Percentiles rank a stretch among this genome's conserved stretches.
These are phyloP conservation scores for Papilionanthe hybrid DNA, from an alignment of 116 monocot species.

Conservation along the genomic window DNA sequence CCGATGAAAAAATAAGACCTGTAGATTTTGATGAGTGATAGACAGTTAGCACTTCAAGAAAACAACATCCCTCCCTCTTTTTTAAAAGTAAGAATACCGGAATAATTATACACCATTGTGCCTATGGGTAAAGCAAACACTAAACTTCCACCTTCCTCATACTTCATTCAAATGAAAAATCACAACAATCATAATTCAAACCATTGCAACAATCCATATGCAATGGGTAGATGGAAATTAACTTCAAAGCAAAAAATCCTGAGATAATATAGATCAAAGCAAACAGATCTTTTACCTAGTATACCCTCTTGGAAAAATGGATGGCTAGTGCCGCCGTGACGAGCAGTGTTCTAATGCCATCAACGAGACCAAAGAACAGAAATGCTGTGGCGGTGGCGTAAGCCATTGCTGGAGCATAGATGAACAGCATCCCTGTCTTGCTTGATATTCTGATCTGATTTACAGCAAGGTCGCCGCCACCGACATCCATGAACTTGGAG, in stretches of 20 bases:
- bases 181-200: too few species aligned
- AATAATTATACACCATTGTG: too few species aligned
- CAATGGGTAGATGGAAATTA: background rate
- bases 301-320: conserved; percentile 67
- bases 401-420: conserved; percentile 48
- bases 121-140: too few species aligned
- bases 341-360: conserved; percentile 15
- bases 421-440: conserved; percentile 45
- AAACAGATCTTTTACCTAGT: conserved; percentile 44
- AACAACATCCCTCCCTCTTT: background rate
- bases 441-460: conserved; percentile 23
- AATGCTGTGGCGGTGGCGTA: conserved; percentile 42
- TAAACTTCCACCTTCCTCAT: too few species aligned
- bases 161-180: too few species aligned
- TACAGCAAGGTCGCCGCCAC: background rate
- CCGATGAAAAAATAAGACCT: conserved; percentile 73
- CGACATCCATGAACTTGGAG: conserved; percentile 69
- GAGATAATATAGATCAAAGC: background rate
- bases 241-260: too few species aligned
- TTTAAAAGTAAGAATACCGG: background rate
- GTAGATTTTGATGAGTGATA: background rate
- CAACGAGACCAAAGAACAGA: conserved; percentile 20
- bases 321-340: conserved; percentile 32
- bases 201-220: background rate
- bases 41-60: background rate